phyloP scores from a whole-genome alignment of 164 flowering plant species.

The Nymphaea colorata region DNA sequence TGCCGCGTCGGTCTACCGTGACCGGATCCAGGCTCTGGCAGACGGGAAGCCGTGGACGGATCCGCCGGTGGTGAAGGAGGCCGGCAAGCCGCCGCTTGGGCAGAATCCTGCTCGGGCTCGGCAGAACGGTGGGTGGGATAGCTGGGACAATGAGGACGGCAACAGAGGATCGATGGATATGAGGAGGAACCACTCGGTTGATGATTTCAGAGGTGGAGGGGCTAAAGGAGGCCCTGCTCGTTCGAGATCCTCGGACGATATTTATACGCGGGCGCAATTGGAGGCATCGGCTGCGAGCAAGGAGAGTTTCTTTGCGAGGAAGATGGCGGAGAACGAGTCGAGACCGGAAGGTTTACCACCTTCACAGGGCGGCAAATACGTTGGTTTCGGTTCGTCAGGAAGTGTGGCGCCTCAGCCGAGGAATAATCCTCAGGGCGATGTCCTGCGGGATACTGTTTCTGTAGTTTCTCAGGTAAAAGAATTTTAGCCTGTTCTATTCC shows the following conservation, averaged over 20 bases:
- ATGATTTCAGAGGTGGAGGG: slow-evolving; percentile 37
- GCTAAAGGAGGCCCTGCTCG: slow-evolving; percentile 31
- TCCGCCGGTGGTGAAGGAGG: slow-evolving; percentile 61
- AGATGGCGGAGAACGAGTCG: slow-evolving; percentile 66
- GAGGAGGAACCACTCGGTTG: slow-evolving; percentile 66
- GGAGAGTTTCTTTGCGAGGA: slow-evolving; percentile 66
- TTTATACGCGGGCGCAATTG: slow-evolving; percentile 49
- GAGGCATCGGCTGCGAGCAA: slow-evolving; percentile 91
- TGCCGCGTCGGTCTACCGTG: slow-evolving; percentile 66
- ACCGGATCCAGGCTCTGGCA: slow-evolving; percentile 62
- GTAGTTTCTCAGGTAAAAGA: slow-evolving; percentile 69
- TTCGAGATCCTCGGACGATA: slow-evolving; percentile 71
- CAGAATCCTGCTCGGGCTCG: slow-evolving; percentile 14
- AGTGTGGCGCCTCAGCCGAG: slow-evolving; percentile 13
- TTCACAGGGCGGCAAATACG: slow-evolving; percentile 92
- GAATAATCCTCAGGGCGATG: slow-evolving; percentile 50
- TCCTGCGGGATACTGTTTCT: slow-evolving; percentile 40
- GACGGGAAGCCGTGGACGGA: slow-evolving; percentile 75
- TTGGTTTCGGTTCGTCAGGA: slow-evolving; percentile 77
- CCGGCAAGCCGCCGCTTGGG: slow-evolving; percentile 35
- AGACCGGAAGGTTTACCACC: slow-evolving; percentile 86
- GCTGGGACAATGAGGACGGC: slow-evolving; percentile 60
- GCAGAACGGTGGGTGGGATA: slow-evolving; percentile 57
- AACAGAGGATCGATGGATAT: slow-evolving; percentile 30
- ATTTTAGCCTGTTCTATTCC: background rate